Evolutionary conservation across 73 alveolate genomes (phyloP).

Genomic region (Paramecium biaurelia): DNA sequence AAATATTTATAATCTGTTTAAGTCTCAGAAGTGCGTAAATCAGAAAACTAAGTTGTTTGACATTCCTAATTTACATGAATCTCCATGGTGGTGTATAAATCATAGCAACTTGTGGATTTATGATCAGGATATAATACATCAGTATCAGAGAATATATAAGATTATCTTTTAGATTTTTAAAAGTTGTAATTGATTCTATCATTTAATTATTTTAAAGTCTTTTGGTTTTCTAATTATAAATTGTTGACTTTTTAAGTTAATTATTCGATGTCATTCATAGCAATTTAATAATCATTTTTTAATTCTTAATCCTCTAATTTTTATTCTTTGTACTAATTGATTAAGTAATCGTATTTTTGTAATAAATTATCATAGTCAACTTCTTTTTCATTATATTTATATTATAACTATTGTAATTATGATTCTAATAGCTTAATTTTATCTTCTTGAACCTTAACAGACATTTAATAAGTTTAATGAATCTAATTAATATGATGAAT

Average conservation of each 20-base stretch:
- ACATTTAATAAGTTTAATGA: conserved; percentile 3
- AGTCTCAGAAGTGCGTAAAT: not conserved
- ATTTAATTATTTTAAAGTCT: not conserved
- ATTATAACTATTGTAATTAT: not conserved
- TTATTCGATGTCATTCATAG: not conserved
- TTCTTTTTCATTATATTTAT: not conserved
- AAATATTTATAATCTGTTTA: not conserved
- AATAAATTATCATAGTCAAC: not conserved
- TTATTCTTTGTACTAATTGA: not conserved
- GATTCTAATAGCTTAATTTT: not conserved
- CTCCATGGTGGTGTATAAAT: not conserved
- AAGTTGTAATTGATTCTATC: not conserved
- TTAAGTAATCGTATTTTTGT: not conserved
- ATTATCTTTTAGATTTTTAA: not conserved
- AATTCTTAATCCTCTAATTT: not conserved
- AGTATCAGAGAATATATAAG: not conserved
- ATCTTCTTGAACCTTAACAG: not conserved
- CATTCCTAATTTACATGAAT: not conserved
- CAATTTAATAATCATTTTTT: not conserved
- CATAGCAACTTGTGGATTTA: not conserved
- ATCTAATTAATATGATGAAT: not conserved
- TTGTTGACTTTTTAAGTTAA: not conserved
- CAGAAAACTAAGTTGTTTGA: not conserved
- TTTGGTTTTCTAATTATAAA: not conserved
- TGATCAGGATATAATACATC: not conserved